These are phyloP conservation scores for Coniferiporia sulphurascens DNA, from an alignment of 1,284 basidiomycete species.

Conservation along the genomic window DNA sequence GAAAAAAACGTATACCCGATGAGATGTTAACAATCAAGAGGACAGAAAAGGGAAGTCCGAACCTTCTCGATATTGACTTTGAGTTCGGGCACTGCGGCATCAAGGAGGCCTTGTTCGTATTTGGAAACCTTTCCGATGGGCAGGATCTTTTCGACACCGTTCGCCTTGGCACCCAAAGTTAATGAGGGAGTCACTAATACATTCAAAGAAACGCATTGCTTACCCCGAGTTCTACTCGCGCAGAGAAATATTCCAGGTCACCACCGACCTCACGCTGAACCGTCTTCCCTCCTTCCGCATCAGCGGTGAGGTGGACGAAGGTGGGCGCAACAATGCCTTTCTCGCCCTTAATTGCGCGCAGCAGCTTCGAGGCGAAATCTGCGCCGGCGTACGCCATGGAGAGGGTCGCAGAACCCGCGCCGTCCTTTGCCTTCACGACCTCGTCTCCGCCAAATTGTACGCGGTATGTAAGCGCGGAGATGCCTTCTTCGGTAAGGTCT, in stretches of 20 bases:
- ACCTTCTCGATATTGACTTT: conserved; percentile 75
- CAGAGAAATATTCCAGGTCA: conserved; percentile 75
- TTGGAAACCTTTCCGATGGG: conserved; percentile 70
- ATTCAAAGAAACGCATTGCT: neutral
- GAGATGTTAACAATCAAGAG: neutral
- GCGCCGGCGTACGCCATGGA: conserved; percentile 77
- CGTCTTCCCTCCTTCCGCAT: conserved; percentile 62
- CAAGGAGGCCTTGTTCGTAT: conserved; percentile 71
- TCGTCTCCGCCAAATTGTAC: conserved; percentile 80
- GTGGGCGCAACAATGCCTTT: conserved; percentile 81
- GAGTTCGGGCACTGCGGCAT: conserved; percentile 80
- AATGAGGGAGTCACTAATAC: conserved; percentile 13
- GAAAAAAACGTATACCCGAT: neutral
- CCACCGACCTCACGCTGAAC: conserved; percentile 57
- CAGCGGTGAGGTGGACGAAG: conserved; percentile 80
- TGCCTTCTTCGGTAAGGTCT: conserved; percentile 44
- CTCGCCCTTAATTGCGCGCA: conserved; percentile 86
- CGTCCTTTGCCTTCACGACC: conserved; percentile 80
- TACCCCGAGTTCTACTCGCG: conserved; percentile 80
- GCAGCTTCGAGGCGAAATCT: conserved; percentile 75
- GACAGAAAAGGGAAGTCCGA: conserved; percentile 18
- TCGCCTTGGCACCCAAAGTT: conserved; percentile 39
- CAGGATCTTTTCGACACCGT: conserved; percentile 80
- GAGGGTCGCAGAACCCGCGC: conserved; percentile 70
- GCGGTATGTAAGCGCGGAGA: conserved; percentile 56